Evolutionary conservation across 345 rosid genomes (phyloP).

Genomic region (Durio zibethinus): DNA sequence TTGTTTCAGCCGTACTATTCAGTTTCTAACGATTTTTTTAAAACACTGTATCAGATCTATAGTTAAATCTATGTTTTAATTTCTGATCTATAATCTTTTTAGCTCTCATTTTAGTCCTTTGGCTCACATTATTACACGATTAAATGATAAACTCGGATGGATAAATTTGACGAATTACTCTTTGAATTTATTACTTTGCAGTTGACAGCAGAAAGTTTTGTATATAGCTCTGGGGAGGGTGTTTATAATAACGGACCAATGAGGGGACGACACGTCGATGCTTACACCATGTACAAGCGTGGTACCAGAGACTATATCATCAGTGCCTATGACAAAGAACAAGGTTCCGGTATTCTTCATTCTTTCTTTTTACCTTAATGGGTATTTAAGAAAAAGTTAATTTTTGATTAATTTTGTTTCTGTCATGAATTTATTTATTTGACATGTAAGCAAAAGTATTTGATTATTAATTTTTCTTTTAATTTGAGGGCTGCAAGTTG

Average conservation of each 20-base stretch:
- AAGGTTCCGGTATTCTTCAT: constrained; percentile 39
- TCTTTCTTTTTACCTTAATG: background rate
- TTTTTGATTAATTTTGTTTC: background rate
- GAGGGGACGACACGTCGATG: constrained; percentile 71
- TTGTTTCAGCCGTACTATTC: background rate
- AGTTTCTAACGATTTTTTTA: background rate
- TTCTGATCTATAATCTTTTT: background rate
- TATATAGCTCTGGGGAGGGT: constrained; percentile 17
- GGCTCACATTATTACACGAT: background rate
- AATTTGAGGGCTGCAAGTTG: background rate
- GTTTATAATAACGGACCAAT: constrained; percentile 30
- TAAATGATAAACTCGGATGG: background rate
- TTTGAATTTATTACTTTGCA: constrained; percentile 17
- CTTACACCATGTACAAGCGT: constrained; percentile 41
- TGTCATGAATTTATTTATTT: background rate
- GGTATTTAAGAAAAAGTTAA: background rate
- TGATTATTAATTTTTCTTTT: too few species aligned
- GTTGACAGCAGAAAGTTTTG: constrained; percentile 20
- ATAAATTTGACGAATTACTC: background rate
- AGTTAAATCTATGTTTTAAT: background rate
- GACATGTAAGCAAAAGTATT: background rate
- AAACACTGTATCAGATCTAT: background rate
- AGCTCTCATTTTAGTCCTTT: background rate
- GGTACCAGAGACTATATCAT: constrained; percentile 44
- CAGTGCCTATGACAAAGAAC: constrained; percentile 48